phyloP scores from a whole-genome alignment of 495 filamentous ascomycete genomes.

The Penicillium ochrochloron region DNA sequence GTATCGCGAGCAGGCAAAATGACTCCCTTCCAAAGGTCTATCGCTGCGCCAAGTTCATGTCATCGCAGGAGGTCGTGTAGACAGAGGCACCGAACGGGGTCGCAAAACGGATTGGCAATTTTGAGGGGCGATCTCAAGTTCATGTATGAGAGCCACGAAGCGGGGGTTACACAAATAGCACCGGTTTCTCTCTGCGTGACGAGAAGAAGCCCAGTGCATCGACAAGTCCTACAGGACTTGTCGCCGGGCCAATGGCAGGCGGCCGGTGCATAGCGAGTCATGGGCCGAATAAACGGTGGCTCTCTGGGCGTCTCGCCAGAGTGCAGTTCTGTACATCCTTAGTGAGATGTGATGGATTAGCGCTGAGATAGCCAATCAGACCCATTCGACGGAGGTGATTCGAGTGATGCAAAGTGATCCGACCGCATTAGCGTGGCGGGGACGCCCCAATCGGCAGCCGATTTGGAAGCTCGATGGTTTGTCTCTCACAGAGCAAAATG shows the following conservation, averaged over 20 bases:
- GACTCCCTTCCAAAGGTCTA: conserved; percentile 14
- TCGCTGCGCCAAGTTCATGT: conserved; percentile 20
- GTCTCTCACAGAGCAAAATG: background rate
- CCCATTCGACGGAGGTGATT: conserved; percentile 23
- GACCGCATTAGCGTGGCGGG: conserved; percentile 35
- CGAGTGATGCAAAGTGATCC: conserved; percentile 24
- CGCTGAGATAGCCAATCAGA: conserved; percentile 31
- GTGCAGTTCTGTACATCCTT: conserved; percentile 12
- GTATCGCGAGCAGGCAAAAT: background rate
- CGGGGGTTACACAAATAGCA: conserved; percentile 25
- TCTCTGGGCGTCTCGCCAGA: conserved; percentile 17
- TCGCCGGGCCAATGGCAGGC: conserved; percentile 22
- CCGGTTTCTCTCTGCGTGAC: conserved; percentile 16
- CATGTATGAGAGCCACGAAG: conserved; percentile 26
- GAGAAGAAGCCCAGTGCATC: conserved; percentile 10
- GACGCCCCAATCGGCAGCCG: background rate
- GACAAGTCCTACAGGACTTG: conserved; percentile 5
- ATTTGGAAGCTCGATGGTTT: background rate
- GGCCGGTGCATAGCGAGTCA: conserved; percentile 1
- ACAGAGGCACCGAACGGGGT: conserved; percentile 5
- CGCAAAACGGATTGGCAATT: conserved; percentile 10
- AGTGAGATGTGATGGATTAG: conserved; percentile 33
- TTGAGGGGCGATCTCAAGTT: conserved; percentile 19
- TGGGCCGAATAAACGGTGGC: conserved; percentile 13
- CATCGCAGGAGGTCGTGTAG: conserved; percentile 8